Conservation (phyloP, 2,329 filamentous ascomycete species). For the Penicillium sp. region DNA sequence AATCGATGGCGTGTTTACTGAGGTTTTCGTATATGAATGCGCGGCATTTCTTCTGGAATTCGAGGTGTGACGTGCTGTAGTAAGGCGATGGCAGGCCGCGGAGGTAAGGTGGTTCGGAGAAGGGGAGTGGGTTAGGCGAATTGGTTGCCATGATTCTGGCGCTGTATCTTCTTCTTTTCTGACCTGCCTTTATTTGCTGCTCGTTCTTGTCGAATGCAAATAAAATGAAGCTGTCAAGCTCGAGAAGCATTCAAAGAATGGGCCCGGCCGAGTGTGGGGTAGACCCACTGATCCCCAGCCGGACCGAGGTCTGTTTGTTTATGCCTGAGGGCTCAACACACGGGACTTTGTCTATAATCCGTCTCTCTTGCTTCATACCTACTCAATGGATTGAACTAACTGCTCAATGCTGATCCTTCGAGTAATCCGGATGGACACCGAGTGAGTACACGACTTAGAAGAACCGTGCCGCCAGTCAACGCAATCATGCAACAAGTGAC, state of each 20-base stretch:
- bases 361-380: too few species aligned
- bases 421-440: too few species aligned
- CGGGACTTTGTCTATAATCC: too few species aligned
- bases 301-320: constrained; percentile 1
- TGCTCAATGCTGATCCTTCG: too few species aligned
- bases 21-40: constrained; percentile 63
- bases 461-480: too few species aligned
- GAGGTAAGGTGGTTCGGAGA: constrained; percentile 70
- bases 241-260: background rate
- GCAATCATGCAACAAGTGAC: background rate
- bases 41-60: constrained; percentile 65
- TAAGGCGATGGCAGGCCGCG: constrained; percentile 67
- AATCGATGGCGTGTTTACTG: constrained; percentile 60
- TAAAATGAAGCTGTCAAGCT: background rate
- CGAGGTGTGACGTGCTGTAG: constrained; percentile 62
- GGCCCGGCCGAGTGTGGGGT: constrained; percentile 5
- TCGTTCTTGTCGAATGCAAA: background rate
- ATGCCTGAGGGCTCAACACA: background rate
- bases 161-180: background rate
- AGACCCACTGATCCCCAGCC: constrained; percentile 5
- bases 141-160: constrained; percentile 14
- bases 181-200: background rate
- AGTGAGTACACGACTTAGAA: too few species aligned
- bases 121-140: constrained; percentile 51
- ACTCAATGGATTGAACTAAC: too few species aligned